These are phyloP conservation scores for Euptelea pleiosperma DNA, from an alignment of 164 flowering plant genomes.

Conservation along the genomic window DNA sequence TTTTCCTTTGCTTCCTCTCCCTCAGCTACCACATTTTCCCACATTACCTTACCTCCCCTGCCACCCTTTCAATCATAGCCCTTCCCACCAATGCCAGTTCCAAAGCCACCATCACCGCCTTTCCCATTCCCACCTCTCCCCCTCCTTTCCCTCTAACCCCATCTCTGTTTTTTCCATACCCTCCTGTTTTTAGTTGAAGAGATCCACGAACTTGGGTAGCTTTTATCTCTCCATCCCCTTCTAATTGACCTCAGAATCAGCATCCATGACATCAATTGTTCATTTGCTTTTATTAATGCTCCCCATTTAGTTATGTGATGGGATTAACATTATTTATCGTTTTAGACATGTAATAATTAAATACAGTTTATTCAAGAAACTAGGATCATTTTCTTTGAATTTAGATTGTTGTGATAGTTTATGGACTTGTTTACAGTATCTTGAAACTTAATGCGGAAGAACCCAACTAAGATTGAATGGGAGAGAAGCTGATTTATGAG, in stretches of 20 bases:
- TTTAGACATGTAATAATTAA: constrained; percentile 6
- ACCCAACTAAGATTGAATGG: background rate
- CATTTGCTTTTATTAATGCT: background rate
- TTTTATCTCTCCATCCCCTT: constrained; percentile 23
- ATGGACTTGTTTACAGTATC: background rate
- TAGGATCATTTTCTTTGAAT: background rate
- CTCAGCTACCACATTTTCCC: constrained; percentile 26
- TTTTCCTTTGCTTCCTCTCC: constrained; percentile 21
- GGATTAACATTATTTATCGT: too few relatives aligned
- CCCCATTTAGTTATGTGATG: background rate
- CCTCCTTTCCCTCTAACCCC: background rate
- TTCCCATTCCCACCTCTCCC: constrained; percentile 17
- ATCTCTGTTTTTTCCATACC: too few relatives aligned
- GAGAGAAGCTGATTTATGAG: background rate
- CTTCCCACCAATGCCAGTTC: constrained; percentile 14
- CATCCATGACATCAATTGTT: constrained; percentile 20
- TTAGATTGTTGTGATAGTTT: background rate
- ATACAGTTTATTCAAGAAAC: too few relatives aligned
- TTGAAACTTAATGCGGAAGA: background rate
- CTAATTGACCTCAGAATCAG: constrained; percentile 15
- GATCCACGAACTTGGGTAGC: constrained; percentile 43
- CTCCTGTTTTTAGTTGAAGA: constrained; percentile 19
- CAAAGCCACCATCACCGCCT: constrained; percentile 15
- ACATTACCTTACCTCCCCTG: constrained; percentile 5
- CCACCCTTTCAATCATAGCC: constrained; percentile 31